Base-by-base conservation (phyloP, 2,329 filamentous ascomycete genomes). In the Pyrenophora graminea region DNA sequence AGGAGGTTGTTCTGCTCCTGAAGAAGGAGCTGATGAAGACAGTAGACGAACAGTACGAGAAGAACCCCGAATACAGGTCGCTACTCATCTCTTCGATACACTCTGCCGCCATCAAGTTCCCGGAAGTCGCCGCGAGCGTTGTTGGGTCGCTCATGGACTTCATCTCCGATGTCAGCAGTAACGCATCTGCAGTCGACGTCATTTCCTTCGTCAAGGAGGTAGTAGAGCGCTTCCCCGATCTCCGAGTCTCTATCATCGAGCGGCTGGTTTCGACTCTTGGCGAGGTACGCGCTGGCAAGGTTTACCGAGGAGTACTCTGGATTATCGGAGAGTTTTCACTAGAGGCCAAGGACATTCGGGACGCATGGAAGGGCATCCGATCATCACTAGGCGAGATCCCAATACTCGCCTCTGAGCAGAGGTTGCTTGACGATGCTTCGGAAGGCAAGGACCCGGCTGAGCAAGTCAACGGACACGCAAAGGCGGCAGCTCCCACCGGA, bases 201-300 rank as follows among this genome's bases (percentile, higher is more conserved):
- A 97, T 99, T 69, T 92, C 91, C 48, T 99, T 99, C 70, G 92
- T 99, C 58, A 99, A 99, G 77, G 94, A 99, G 73, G 94, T 99
- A 3, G 93, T 97, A 6, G 94, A 99, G 77, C 96, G 96, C 69
- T 99, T 97, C 79, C 94, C 94, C 6, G 86, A 90, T 64, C 82
- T 99, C 51, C 87, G 94, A 54, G 85, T 87, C 30, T 89, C 90
- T 1, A 97, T 99, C 62, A 88, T 97, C 6, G 85, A 89, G 66
- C 88, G 92, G 54, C 80, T 99, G 13, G 92, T 97, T 6, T 88
- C 90, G 12, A 97, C 94, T 1, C 80, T 99, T 38, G 87, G 87
- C 64, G 94, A 99, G 74, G 94, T 99, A 21, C 87, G 94, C 53
- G 92, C 94, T 56, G 94, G 94, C 39, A 99, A 97, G 79, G 93